Conservation (phyloP, 2,329 filamentous ascomycete genomes). For the Gremmenia infestans region DNA sequence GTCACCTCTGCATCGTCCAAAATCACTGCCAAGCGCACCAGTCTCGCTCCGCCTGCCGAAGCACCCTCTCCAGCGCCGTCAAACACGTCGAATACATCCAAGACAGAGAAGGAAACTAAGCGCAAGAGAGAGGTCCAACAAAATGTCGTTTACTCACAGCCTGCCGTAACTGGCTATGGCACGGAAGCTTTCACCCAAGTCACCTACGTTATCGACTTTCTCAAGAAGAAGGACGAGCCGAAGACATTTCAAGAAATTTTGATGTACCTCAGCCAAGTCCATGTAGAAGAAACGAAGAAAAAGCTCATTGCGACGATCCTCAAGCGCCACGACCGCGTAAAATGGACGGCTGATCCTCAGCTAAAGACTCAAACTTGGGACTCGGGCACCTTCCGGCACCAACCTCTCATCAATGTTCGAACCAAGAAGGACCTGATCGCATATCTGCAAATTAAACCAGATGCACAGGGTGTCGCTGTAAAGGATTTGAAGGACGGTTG, state of each 20-base stretch:
- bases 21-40: constrained; percentile 46
- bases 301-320: constrained; percentile 64
- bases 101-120: constrained; percentile 56
- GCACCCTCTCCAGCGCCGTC: constrained; percentile 60
- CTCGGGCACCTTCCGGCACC: constrained; percentile 73
- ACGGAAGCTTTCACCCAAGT: constrained; percentile 82
- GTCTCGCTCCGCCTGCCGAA: constrained; percentile 41
- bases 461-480: constrained; percentile 74
- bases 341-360: constrained; percentile 50
- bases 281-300: constrained; percentile 56
- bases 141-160: constrained; percentile 69
- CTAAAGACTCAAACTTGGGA: constrained; percentile 63
- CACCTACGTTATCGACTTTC: constrained; percentile 77
- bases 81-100: constrained; percentile 46
- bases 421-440: constrained; percentile 71
- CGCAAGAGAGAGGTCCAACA: constrained; percentile 49
- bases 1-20: constrained; percentile 61
- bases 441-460: constrained; percentile 75
- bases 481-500: constrained; percentile 96
- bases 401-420: constrained; percentile 77
- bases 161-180: constrained; percentile 69
- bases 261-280: constrained; percentile 69
- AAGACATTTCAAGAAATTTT: constrained; percentile 73
- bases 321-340: constrained; percentile 56
- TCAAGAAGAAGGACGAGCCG: constrained; percentile 65